Evolutionary conservation across 768 basidiomycete genomes (phyloP).

Genomic region (Ramaria rubella): DNA sequence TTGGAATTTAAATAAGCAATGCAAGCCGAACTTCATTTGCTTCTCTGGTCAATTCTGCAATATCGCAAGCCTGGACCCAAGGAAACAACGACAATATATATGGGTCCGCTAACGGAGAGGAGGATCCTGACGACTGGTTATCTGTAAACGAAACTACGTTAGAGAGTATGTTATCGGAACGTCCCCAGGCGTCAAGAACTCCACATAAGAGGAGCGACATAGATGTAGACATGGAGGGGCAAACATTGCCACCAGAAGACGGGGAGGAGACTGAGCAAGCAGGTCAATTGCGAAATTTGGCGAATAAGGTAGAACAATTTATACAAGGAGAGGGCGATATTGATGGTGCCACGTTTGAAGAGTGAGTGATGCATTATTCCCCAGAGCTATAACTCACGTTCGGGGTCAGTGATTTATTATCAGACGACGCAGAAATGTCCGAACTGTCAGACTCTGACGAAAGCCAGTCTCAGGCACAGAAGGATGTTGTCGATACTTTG

Average conservation of each 20-base stretch:
- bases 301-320: constrained; percentile 82
- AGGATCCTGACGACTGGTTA: constrained; percentile 85
- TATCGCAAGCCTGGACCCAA: constrained; percentile 37
- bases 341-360: constrained; percentile 84
- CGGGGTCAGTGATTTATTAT: constrained; percentile 50
- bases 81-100: constrained; percentile 13
- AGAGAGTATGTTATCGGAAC: constrained; percentile 31
- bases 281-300: constrained; percentile 62
- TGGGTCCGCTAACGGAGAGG: constrained; percentile 31
- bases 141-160: constrained; percentile 73
- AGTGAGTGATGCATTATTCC: constrained; percentile 48
- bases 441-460: constrained; percentile 36
- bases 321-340: constrained; percentile 85
- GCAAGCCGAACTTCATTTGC: constrained; percentile 72
- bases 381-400: background rate
- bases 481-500: constrained; percentile 21
- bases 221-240: constrained; percentile 39
- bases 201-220: constrained; percentile 31
- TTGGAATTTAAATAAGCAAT: constrained; percentile 32
- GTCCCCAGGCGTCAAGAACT: constrained; percentile 15
- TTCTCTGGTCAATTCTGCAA: constrained; percentile 56
- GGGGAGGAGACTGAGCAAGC: constrained; percentile 59
- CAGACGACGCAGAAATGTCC: constrained; percentile 46
- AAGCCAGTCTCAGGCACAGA: constrained; percentile 15
- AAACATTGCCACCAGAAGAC: constrained; percentile 37